Percentiles rank a stretch among this genome's conserved stretches.
These are phyloP conservation scores for Cystobasidiaceae sp. DNA, from an alignment of 1,284 basidiomycete species.

Conservation along the genomic window DNA sequence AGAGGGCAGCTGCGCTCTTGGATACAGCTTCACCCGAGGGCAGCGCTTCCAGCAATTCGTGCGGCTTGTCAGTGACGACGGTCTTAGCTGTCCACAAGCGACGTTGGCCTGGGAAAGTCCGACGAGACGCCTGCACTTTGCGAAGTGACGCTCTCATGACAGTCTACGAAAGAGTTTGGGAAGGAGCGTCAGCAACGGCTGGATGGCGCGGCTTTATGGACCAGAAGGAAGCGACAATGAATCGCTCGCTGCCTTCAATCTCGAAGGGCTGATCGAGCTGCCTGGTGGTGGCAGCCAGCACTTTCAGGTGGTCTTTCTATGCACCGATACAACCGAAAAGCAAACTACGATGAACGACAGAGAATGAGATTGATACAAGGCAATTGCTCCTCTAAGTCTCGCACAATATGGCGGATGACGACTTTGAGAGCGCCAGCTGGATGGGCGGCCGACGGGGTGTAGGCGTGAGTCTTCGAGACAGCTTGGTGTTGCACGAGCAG, in stretches of 20 bases:
- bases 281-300: too few relatives aligned
- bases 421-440: conserved; percentile 27
- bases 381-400: too few relatives aligned
- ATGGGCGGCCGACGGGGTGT: conserved; percentile 18
- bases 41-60: conserved; percentile 11
- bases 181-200: background rate
- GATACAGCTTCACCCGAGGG: background rate
- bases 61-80: conserved; percentile 1
- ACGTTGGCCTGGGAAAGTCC: background rate
- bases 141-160: too few relatives aligned
- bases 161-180: too few relatives aligned
- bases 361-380: too few relatives aligned
- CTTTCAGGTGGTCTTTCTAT: too few relatives aligned
- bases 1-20: conserved; percentile 12
- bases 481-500: background rate
- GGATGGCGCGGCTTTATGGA: too few relatives aligned
- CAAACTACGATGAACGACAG: too few relatives aligned
- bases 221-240: too few relatives aligned
- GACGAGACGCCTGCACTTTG: background rate
- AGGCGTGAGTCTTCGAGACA: conserved; percentile 15
- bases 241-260: too few relatives aligned
- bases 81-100: conserved; percentile 22
- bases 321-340: too few relatives aligned
- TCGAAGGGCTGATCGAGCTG: too few relatives aligned
- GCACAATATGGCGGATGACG: conserved; percentile 26